A percentile compares a stretch with the other conserved stretches of the same genome.
phyloP scores from a whole-genome alignment of 192 early-diverging fungal genomes.

The Chytriomyces sp. region DNA sequence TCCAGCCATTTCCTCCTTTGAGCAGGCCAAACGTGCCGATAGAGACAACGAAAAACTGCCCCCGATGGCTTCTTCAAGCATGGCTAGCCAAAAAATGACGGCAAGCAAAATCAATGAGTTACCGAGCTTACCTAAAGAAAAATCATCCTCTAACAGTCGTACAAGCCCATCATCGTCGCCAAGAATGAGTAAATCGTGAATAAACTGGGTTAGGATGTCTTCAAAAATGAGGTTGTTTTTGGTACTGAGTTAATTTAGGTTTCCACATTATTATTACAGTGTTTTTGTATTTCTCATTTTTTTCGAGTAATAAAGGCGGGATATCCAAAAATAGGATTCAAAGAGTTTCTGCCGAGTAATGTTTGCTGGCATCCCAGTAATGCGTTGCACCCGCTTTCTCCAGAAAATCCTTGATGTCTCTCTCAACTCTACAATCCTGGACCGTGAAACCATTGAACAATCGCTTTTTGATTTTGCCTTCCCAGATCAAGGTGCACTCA shows the following conservation, averaged over 20 bases:
- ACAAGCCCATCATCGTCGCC: slow-evolving; percentile 1
- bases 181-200: slow-evolving; percentile 12
- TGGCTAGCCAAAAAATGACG: neutral
- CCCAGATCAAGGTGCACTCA: slow-evolving; percentile 91
- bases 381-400: slow-evolving; percentile 71
- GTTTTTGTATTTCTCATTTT: too few species aligned
- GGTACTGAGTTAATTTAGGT: too few species aligned
- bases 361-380: slow-evolving; percentile 87
- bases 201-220: too few species aligned
- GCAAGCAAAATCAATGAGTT: slow-evolving; percentile 18
- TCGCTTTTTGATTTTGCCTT: slow-evolving; percentile 79
- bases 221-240: too few species aligned
- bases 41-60: slow-evolving; percentile 92
- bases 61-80: slow-evolving; percentile 51
- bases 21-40: slow-evolving; percentile 89
- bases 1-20: slow-evolving; percentile 84
- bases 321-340: too few species aligned
- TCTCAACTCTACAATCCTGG: slow-evolving; percentile 72
- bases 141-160: neutral
- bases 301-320: too few species aligned
- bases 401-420: slow-evolving; percentile 71
- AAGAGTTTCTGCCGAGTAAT: slow-evolving; percentile 35
- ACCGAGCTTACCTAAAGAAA: slow-evolving; percentile 10
- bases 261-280: too few species aligned
- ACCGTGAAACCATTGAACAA: slow-evolving; percentile 79